Evolutionary conservation across 345 rosid genomes (phyloP).

Genomic region (Kernera saxatilis): DNA sequence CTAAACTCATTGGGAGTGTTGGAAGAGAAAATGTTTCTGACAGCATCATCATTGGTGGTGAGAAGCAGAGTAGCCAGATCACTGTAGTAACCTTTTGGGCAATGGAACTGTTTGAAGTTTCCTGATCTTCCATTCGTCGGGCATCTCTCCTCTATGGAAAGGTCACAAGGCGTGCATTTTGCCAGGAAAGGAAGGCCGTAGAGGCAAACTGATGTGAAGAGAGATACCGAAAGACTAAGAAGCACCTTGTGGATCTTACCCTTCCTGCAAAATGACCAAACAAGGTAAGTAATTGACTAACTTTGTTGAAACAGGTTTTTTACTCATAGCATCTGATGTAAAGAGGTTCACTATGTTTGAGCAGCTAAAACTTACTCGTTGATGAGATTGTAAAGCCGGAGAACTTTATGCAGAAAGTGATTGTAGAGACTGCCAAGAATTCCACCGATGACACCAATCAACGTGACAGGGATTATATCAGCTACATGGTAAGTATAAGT

Average conservation of each 20-base stretch:
- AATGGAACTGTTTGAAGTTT: conserved; percentile 85
- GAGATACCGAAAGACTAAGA: conserved; percentile 58
- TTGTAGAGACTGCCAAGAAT: conserved; percentile 84
- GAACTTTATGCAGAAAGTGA: conserved; percentile 69
- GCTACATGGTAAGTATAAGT: conserved; percentile 51
- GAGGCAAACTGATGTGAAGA: conserved; percentile 77
- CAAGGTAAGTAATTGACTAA: background rate
- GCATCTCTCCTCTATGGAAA: conserved; percentile 41
- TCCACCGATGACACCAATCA: conserved; percentile 85
- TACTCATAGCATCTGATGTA: background rate
- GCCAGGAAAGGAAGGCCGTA: conserved; percentile 78
- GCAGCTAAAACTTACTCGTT: conserved; percentile 51
- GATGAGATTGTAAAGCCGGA: conserved; percentile 72
- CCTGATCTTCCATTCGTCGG: conserved; percentile 68
- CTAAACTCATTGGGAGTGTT: conserved; percentile 60
- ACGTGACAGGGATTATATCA: conserved; percentile 58
- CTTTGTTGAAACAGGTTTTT: background rate
- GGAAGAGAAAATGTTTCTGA: conserved; percentile 77
- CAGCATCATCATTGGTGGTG: conserved; percentile 90
- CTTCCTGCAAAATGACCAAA: conserved; percentile 50
- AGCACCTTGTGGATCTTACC: conserved; percentile 78
- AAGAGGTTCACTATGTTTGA: background rate
- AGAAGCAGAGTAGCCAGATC: conserved; percentile 90
- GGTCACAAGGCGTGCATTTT: conserved; percentile 65
- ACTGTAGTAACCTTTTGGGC: conserved; percentile 80